A percentile compares a stretch with the other conserved stretches of the same genome.
Conservation (phyloP, 2,329 filamentous ascomycete species). For the Neonectria faginata region DNA sequence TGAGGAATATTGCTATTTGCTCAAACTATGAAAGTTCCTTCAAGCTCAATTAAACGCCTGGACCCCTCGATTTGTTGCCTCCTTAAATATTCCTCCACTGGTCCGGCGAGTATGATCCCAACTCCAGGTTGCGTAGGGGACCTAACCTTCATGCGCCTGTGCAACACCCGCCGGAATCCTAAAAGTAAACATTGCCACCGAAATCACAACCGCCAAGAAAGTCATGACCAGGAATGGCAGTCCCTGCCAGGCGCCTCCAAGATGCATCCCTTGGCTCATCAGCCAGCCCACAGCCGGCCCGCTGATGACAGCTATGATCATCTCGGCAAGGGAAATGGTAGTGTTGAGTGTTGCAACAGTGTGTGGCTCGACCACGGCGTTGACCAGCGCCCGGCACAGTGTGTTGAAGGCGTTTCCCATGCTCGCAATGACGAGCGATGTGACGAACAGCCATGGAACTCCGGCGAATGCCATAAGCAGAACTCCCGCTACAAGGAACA, state of each 20-base stretch:
- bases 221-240: constrained; percentile 60
- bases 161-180: constrained; percentile 41
- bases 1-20: background rate
- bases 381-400: constrained; percentile 63
- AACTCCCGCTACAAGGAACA: constrained; percentile 49
- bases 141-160: constrained; percentile 31
- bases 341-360: constrained; percentile 67
- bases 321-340: constrained; percentile 63
- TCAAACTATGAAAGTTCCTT: background rate
- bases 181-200: constrained; percentile 48
- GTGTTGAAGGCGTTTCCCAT: constrained; percentile 58
- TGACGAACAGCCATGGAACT: constrained; percentile 51
- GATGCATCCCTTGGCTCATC: constrained; percentile 58
- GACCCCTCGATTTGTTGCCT: background rate
- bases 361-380: constrained; percentile 63
- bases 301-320: constrained; percentile 59
- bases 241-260: constrained; percentile 62
- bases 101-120: background rate
- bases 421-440: constrained; percentile 58
- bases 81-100: background rate
- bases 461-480: constrained; percentile 53
- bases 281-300: constrained; percentile 60
- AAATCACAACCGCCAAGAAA: constrained; percentile 46
- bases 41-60: background rate
- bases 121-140: background rate